A percentile compares a stretch with the other conserved stretches of the same genome.
Evolutionary conservation across 352 stramenopile genomes (phyloP).

Genomic region (Globisporangium okanoganense): DNA sequence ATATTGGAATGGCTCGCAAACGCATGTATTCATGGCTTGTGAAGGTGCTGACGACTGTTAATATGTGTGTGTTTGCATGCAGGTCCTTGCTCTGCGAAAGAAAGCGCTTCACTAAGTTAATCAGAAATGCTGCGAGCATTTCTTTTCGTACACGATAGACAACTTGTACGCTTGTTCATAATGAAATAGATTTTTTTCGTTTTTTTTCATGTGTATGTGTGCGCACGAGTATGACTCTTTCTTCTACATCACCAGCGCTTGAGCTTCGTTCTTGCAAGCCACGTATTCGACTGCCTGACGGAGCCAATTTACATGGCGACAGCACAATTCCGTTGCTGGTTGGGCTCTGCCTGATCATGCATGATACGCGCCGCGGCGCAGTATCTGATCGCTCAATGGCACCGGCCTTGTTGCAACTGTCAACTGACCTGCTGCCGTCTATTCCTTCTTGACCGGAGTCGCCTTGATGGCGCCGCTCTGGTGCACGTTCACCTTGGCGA

Average conservation of each 20-base stretch:
- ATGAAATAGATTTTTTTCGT: slow-evolving; percentile 1
- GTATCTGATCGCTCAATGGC: not conserved
- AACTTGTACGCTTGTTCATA: slow-evolving; percentile 9
- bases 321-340: not conserved
- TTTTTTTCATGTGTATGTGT: slow-evolving; percentile 7
- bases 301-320: not conserved
- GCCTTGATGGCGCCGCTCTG: slow-evolving; percentile 67
- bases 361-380: not conserved
- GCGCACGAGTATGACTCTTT: not conserved
- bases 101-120: slow-evolving; percentile 33
- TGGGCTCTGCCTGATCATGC: not conserved
- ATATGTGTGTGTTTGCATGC: not conserved
- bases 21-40: not conserved
- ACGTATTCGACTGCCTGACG: not conserved
- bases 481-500: slow-evolving; percentile 79
- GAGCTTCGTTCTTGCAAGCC: not conserved
- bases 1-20: not conserved
- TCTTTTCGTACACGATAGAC: slow-evolving; percentile 5
- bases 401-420: no score
- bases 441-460: slow-evolving; percentile 52
- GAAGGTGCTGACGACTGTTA: not conserved
- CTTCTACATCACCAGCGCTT: not conserved
- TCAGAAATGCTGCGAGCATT: slow-evolving; percentile 6
- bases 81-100: slow-evolving; percentile 44
- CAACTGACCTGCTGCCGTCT: slow-evolving; percentile 9